Percentiles rank a stretch among this genome's conserved stretches.
These are phyloP conservation scores for Heliocybe sulcata DNA, from an alignment of 1,284 basidiomycete species.

Conservation along the genomic window DNA sequence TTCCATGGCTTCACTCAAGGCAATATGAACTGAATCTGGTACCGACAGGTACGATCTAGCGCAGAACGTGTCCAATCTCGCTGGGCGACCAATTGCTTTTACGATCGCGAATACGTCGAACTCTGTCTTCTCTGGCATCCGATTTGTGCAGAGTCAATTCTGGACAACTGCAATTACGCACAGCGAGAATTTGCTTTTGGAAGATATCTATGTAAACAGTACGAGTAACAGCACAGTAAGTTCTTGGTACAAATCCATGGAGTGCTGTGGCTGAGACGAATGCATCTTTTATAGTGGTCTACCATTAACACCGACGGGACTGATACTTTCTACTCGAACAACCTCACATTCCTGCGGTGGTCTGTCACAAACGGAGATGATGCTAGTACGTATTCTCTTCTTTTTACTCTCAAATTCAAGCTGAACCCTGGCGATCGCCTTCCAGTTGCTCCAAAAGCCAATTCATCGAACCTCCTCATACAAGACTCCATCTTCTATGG, in stretches of 20 bases:
- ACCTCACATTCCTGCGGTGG: slow-evolving; percentile 25
- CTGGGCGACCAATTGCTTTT: slow-evolving; percentile 23
- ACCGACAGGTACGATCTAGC: slow-evolving; percentile 22
- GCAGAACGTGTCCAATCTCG: slow-evolving; percentile 22
- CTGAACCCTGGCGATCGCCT: background rate
- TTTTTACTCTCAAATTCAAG: background rate
- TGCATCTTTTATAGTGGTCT: slow-evolving; percentile 19
- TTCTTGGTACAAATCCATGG: background rate
- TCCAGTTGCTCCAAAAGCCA: slow-evolving; percentile 24
- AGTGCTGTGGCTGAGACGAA: too few species aligned
- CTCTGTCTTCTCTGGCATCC: slow-evolving; percentile 21
- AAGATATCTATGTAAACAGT: slow-evolving; percentile 26
- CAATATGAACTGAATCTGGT: background rate
- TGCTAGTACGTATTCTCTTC: slow-evolving; percentile 2
- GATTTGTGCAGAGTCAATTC: slow-evolving; percentile 27
- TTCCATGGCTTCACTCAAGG: background rate
- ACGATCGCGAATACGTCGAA: slow-evolving; percentile 22
- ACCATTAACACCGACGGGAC: slow-evolving; percentile 26
- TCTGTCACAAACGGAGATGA: slow-evolving; percentile 24
- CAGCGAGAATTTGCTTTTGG: slow-evolving; percentile 22
- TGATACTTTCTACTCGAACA: slow-evolving; percentile 24
- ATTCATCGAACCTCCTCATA: slow-evolving; percentile 27
- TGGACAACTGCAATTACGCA: slow-evolving; percentile 27
- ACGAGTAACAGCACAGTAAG: slow-evolving; percentile 8
- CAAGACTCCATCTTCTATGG: slow-evolving; percentile 23